Evolutionary conservation across 2,329 filamentous ascomycete genomes (phyloP).

Genomic region (Xylaria sp.): DNA sequence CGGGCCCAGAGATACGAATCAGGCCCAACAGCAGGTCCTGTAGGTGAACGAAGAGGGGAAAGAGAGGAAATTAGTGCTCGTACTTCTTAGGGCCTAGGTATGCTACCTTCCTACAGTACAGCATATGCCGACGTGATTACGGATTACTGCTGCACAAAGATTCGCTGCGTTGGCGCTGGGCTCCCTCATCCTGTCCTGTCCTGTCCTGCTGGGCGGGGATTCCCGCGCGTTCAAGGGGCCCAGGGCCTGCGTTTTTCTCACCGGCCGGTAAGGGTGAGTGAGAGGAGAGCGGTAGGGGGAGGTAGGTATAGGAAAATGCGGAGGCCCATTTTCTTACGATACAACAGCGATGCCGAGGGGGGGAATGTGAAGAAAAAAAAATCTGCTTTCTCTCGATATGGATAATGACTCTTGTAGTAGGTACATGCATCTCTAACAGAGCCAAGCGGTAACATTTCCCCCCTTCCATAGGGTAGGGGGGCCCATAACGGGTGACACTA

Average conservation of each 20-base stretch:
- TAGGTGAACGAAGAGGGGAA: background rate
- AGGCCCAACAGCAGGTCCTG: no score
- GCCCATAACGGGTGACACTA: background rate
- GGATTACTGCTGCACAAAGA: constrained; percentile 7
- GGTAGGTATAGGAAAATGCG: background rate
- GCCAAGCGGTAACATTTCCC: background rate
- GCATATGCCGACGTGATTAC: background rate
- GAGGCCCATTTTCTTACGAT: background rate
- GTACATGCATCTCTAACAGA: background rate
- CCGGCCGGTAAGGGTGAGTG: background rate
- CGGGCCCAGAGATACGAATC: background rate
- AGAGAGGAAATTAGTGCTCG: background rate
- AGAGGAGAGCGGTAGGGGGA: background rate
- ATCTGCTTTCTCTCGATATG: background rate
- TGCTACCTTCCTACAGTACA: background rate
- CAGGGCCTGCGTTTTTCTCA: background rate
- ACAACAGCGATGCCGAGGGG: no score
- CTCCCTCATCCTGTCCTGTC: background rate
- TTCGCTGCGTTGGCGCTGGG: constrained; percentile 15
- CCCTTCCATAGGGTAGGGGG: background rate
- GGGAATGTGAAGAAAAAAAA: background rate
- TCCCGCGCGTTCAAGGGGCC: background rate
- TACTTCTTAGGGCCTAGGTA: no score
- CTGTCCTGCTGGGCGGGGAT: constrained; percentile 1
- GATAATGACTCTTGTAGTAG: background rate